A percentile compares a stretch with the other conserved stretches of the same genome.
phyloP scores from a whole-genome alignment of 148 eudicot genomes.

The Fagopyrum esculentum region DNA sequence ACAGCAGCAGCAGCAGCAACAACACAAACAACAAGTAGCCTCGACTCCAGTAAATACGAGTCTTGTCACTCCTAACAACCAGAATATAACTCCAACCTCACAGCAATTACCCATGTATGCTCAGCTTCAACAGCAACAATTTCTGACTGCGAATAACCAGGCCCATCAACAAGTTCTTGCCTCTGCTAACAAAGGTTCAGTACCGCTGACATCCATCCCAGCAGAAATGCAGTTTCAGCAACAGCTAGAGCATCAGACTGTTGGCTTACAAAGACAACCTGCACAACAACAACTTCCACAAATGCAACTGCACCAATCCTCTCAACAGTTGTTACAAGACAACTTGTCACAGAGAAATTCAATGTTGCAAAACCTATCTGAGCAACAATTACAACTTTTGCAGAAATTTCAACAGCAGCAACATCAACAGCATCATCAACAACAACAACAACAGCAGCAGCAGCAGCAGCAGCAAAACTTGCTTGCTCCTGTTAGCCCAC shows the following conservation, averaged over 20 bases:
- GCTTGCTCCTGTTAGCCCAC: constrained; percentile 25
- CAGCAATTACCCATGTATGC: constrained; percentile 34
- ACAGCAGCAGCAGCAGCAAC: constrained; percentile 19
- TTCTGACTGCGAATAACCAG: constrained; percentile 33
- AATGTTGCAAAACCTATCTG: constrained; percentile 51
- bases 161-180: constrained; percentile 43
- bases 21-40: constrained; percentile 33
- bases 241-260: constrained; percentile 52
- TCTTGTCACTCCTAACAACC: constrained; percentile 44
- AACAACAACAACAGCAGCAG: constrained; percentile 25
- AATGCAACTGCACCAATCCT: constrained; percentile 37
- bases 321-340: constrained; percentile 46
- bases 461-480: constrained; percentile 38
- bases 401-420: constrained; percentile 45
- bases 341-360: constrained; percentile 47
- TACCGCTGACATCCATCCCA: constrained; percentile 39
- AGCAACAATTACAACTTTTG: constrained; percentile 54
- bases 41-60: constrained; percentile 35
- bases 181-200: constrained; percentile 26
- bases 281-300: constrained; percentile 53
- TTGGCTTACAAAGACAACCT: constrained; percentile 37
- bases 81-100: constrained; percentile 35
- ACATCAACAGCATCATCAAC: constrained; percentile 26
- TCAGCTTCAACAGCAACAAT: constrained; percentile 70
- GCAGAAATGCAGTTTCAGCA: constrained; percentile 81